Percentiles rank a stretch among this genome's conserved stretches.
These are phyloP conservation scores for Helotiales sp. DNA, from an alignment of 2,329 filamentous ascomycete genomes.

Conservation along the genomic window DNA sequence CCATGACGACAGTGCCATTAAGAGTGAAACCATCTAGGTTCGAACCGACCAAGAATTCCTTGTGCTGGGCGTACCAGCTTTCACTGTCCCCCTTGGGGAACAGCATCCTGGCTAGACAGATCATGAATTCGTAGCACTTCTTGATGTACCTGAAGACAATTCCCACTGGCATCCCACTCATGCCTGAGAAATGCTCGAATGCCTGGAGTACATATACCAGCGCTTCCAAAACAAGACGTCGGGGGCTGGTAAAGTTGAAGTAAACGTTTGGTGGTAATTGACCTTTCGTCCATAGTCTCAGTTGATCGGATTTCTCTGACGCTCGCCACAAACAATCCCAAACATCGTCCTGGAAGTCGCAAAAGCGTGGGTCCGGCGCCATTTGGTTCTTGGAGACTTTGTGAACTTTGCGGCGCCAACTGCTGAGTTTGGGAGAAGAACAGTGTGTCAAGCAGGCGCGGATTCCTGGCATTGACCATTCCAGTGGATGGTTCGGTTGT, in stretches of 20 bases:
- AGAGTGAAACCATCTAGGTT: not conserved
- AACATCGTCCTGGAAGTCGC: not conserved
- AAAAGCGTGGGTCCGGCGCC: not conserved
- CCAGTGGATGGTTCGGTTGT: not conserved
- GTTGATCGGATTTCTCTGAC: not conserved
- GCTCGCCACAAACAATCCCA: not conserved
- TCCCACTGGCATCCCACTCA: not conserved
- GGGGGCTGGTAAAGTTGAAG: not conserved
- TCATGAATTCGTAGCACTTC: slow-evolving; percentile 4
- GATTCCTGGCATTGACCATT: not conserved
- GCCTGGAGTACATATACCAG: not conserved
- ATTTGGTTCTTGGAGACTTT: not conserved
- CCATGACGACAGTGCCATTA: not conserved
- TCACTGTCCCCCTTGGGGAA: not conserved
- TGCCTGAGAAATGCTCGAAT: not conserved
- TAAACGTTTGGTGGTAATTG: not conserved
- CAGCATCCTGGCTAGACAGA: not conserved
- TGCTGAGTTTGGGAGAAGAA: not conserved
- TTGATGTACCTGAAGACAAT: slow-evolving; percentile 2
- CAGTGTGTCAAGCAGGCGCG: not conserved
- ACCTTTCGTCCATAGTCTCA: not conserved
- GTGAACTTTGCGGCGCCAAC: not conserved
- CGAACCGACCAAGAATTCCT: not conserved
- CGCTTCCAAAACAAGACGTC: not conserved
- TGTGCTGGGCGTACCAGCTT: not conserved